A percentile compares a stretch with the other conserved stretches of the same genome.
These are phyloP conservation scores for Zymoseptoria ardabiliae DNA, from an alignment of 2,329 filamentous ascomycete genomes.

Conservation along the genomic window DNA sequence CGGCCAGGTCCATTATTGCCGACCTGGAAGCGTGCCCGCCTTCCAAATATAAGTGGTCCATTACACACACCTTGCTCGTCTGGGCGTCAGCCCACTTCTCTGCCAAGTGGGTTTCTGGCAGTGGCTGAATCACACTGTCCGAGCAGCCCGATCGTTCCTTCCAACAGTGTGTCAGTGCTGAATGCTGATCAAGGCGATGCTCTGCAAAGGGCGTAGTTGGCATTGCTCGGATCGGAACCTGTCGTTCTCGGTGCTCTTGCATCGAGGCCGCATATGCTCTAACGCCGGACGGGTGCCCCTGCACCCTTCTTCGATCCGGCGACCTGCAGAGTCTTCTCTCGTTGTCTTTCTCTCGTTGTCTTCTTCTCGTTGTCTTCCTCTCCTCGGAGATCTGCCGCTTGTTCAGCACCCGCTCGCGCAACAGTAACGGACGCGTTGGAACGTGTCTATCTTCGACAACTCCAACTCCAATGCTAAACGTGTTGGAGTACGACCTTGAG, in stretches of 20 bases:
- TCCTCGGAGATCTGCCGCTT: neutral
- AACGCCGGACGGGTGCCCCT: neutral
- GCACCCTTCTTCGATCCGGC: too few relatives aligned
- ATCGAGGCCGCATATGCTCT: neutral
- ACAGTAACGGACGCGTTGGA: neutral
- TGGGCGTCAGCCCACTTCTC: neutral
- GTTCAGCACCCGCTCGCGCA: neutral
- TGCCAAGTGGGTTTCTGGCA: neutral
- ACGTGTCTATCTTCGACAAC: neutral
- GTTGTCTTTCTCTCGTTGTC: too few relatives aligned
- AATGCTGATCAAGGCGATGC: neutral
- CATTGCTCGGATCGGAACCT: neutral
- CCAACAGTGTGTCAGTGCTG: neutral
- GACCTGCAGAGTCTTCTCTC: neutral
- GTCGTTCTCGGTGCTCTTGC: neutral
- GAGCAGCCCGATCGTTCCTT: neutral
- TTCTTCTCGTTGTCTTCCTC: neutral
- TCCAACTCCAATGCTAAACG: neutral
- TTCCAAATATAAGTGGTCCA: neutral
- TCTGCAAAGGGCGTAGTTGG: neutral
- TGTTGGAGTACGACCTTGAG: neutral
- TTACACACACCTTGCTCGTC: neutral
- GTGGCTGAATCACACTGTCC: neutral
- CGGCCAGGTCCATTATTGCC: neutral
- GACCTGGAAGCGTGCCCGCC: neutral